These are phyloP conservation scores for Aureobasidium sp. DNA, from an alignment of 2,329 filamentous ascomycete species.

Conservation along the genomic window DNA sequence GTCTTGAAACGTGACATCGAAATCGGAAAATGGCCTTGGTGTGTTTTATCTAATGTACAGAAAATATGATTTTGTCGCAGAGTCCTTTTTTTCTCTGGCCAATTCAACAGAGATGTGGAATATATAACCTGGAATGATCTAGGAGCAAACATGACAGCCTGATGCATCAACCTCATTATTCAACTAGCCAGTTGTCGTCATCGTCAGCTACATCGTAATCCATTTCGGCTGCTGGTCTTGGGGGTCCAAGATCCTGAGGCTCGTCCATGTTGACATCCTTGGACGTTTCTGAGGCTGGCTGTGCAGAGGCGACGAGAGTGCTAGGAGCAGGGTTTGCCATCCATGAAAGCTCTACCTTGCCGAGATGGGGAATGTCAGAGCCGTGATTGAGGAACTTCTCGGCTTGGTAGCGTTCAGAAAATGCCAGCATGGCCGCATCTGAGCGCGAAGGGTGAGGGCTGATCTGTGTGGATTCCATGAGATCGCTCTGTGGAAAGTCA, in stretches of 20 bases:
- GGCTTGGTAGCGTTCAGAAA: conserved; percentile 50
- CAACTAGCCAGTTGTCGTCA: conserved; percentile 38
- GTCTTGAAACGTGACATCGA: background rate
- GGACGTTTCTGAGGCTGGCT: conserved; percentile 16
- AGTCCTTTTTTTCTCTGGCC: background rate
- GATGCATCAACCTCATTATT: conserved; percentile 4
- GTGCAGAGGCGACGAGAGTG: conserved; percentile 18
- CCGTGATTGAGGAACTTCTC: conserved; percentile 46
- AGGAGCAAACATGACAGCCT: background rate
- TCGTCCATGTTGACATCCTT: conserved; percentile 16
- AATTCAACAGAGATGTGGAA: background rate
- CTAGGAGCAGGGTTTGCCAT: conserved; percentile 32
- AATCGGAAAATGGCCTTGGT: background rate
- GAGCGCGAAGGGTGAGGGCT: conserved; percentile 32
- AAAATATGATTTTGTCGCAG: background rate
- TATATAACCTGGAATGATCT: background rate
- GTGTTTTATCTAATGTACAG: background rate
- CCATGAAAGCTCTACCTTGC: conserved; percentile 62
- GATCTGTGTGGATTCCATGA: conserved; percentile 33
- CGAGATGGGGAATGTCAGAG: conserved; percentile 52
- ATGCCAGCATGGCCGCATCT: conserved; percentile 35
- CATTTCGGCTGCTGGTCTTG: conserved; percentile 27
- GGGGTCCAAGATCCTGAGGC: conserved; percentile 4
- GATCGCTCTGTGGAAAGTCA: conserved; percentile 18
- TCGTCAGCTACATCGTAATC: conserved; percentile 47